Percentiles rank a stretch among this genome's conserved stretches.
Conservation (phyloP, 257 asterid genomes). For the Pogostemon cablin region DNA sequence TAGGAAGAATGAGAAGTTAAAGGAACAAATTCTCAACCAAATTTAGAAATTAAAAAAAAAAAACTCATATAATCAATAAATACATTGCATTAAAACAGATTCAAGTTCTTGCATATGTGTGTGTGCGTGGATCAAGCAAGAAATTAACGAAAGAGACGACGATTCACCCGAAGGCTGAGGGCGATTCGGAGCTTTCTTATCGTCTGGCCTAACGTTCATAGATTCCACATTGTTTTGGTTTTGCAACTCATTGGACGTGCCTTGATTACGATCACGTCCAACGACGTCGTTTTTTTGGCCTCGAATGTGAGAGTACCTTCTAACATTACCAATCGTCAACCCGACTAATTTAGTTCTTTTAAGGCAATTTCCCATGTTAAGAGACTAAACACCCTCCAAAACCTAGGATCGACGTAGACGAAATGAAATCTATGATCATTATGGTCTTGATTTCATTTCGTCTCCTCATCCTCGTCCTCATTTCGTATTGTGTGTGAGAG, state of each 20-base stretch:
- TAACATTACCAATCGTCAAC: slow-evolving; percentile 20
- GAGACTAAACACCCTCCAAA: background rate
- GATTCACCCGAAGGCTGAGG: slow-evolving; percentile 37
- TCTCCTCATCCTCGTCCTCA: slow-evolving; percentile 23
- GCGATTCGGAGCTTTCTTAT: slow-evolving; percentile 11
- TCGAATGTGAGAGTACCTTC: slow-evolving; percentile 11
- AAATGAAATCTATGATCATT: background rate
- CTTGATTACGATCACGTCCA: slow-evolving; percentile 1
- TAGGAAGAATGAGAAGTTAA: too few species aligned
- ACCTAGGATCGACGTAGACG: slow-evolving; percentile 9
- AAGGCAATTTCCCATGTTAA: slow-evolving; percentile 52
- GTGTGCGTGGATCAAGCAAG: background rate
- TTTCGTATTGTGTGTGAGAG: slow-evolving; percentile 21
- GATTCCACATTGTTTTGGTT: slow-evolving; percentile 1
- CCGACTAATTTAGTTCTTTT: slow-evolving; percentile 26
- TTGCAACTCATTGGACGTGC: background rate
- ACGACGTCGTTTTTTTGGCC: slow-evolving; percentile 9
- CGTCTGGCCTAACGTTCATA: background rate
- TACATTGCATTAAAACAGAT: background rate
- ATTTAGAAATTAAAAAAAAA: background rate
- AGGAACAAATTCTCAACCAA: background rate
- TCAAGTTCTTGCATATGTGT: too few species aligned
- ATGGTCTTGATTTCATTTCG: slow-evolving; percentile 30
- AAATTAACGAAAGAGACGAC: background rate
- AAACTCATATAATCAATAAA: background rate